phyloP scores from a whole-genome alignment of 2,329 filamentous ascomycete genomes.

The Calonectria honghensis region DNA sequence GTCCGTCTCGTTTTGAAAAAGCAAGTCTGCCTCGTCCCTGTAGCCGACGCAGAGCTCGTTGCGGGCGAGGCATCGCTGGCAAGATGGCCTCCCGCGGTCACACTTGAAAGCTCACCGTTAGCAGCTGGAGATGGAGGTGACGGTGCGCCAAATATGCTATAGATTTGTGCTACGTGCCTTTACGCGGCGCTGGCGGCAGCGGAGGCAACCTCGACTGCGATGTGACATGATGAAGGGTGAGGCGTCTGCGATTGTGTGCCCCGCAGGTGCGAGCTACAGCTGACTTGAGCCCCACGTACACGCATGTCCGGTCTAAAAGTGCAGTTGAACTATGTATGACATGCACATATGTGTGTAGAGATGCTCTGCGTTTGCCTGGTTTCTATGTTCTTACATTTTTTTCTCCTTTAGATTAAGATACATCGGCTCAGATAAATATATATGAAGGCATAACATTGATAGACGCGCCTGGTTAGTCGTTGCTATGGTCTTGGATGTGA shows the following conservation, averaged over 20 bases:
- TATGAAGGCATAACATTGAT: neutral
- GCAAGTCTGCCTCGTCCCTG: slow-evolving; percentile 60
- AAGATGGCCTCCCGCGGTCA: slow-evolving; percentile 60
- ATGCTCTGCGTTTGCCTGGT: neutral
- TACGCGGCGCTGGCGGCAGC: slow-evolving; percentile 57
- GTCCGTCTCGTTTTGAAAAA: slow-evolving; percentile 61
- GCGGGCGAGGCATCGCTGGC: slow-evolving; percentile 61
- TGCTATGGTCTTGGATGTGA: neutral
- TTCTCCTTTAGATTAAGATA: neutral
- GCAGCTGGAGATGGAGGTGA: no score
- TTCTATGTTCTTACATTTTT: neutral
- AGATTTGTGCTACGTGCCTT: slow-evolving; percentile 43
- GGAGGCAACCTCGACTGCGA: slow-evolving; percentile 58
- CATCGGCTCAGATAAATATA: neutral
- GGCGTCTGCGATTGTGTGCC: slow-evolving; percentile 32
- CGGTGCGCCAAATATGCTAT: neutral
- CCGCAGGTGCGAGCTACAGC: slow-evolving; percentile 27
- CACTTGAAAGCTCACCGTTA: slow-evolving; percentile 46
- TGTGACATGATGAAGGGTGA: slow-evolving; percentile 48
- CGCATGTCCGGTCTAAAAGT: neutral
- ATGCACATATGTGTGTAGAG: neutral
- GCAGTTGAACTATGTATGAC: neutral
- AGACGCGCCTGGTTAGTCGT: neutral
- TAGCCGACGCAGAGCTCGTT: slow-evolving; percentile 62
- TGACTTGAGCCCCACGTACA: neutral